Evolutionary conservation across 192 early-diverging fungal species (phyloP).

Genomic region (Gaertneriomyces sp.): DNA sequence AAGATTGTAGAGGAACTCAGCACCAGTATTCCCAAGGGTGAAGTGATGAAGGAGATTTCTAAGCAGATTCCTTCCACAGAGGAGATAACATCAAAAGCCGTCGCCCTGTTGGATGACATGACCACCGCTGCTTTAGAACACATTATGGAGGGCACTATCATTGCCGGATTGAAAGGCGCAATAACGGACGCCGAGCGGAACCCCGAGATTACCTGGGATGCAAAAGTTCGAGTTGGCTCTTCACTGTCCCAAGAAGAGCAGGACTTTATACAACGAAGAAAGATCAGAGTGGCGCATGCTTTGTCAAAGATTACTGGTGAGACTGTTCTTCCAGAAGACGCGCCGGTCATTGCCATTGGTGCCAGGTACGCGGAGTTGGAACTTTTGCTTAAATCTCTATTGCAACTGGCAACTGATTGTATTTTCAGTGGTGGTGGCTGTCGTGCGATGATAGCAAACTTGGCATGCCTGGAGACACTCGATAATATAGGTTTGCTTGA

Average conservation of each 20-base stretch:
- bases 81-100: not conserved
- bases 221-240: constrained; percentile 21
- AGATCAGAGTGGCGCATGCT: constrained; percentile 12
- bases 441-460: constrained; percentile 36
- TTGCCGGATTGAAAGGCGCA: not conserved
- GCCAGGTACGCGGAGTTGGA: constrained; percentile 18
- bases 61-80: constrained; percentile 3
- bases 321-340: constrained; percentile 20
- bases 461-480: constrained; percentile 22
- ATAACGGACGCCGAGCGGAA: constrained; percentile 21
- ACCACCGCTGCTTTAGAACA: constrained; percentile 5
- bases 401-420: not conserved
- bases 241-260: constrained; percentile 16
- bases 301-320: constrained; percentile 28
- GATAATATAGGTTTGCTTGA: constrained; percentile 22
- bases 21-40: not conserved
- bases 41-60: not conserved
- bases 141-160: constrained; percentile 17
- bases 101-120: constrained; percentile 10
- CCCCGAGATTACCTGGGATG: constrained; percentile 30
- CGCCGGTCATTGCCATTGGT: constrained; percentile 33
- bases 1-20: not conserved
- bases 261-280: constrained; percentile 3
- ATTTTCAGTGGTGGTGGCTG: constrained; percentile 35
- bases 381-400: not conserved